These are phyloP conservation scores for Phytophthora citrophthora DNA, from an alignment of 352 stramenopile genomes.

Conservation along the genomic window DNA sequence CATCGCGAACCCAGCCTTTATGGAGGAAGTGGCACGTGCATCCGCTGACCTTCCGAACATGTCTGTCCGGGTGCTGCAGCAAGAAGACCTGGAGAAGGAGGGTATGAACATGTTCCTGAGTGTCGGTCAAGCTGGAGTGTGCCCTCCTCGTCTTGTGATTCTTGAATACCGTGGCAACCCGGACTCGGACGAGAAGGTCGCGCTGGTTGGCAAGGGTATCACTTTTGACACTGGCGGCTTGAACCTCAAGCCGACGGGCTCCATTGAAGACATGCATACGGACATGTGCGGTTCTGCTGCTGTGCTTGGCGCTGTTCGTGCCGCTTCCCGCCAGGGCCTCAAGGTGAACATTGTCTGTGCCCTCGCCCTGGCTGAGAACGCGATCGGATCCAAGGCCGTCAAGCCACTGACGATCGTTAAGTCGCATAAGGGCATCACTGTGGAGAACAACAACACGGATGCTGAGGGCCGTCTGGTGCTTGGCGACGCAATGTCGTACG, in stretches of 20 bases:
- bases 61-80: constrained; percentile 79
- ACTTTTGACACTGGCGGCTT: constrained; percentile 96
- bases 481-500: constrained; percentile 89
- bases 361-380: constrained; percentile 83
- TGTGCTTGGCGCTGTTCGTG: constrained; percentile 82
- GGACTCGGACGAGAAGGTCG: constrained; percentile 66
- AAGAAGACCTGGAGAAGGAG: constrained; percentile 74
- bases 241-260: constrained; percentile 93
- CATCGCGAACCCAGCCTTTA: constrained; percentile 80
- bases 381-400: constrained; percentile 86
- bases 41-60: constrained; percentile 82
- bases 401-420: constrained; percentile 91
- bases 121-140: constrained; percentile 77
- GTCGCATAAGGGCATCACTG: constrained; percentile 90
- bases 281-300: constrained; percentile 92
- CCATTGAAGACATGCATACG: constrained; percentile 93
- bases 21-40: constrained; percentile 74
- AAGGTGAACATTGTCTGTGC: constrained; percentile 86
- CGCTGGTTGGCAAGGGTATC: constrained; percentile 94
- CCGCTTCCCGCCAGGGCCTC: constrained; percentile 67
- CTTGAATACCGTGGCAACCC: constrained; percentile 83
- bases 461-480: constrained; percentile 93
- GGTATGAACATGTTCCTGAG: constrained; percentile 89
- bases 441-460: constrained; percentile 94
- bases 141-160: constrained; percentile 82